Evolutionary conservation across 306 rosid genomes (phyloP), one percentile per base, ranked within the genome.

Genomic region (Arachis stenosperma): DNA sequence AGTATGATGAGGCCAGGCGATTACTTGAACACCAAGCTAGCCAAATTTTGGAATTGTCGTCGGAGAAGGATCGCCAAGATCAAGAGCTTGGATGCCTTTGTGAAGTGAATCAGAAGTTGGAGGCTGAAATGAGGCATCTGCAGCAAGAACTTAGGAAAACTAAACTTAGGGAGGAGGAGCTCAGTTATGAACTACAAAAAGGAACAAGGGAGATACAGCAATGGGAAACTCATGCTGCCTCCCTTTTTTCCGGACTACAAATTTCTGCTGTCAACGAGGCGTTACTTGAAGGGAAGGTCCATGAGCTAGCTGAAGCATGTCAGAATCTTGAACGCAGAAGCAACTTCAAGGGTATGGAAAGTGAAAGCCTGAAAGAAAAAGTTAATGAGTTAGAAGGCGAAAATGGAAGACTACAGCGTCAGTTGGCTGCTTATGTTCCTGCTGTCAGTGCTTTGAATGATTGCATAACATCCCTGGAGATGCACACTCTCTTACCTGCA

Each of bases 391-490:
- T 88, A 87, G 89, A 86, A 75, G 63, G 43, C 14, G 82, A 86
- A 75, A 95, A 87, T 37, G 79, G 76, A 75, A 88, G 77, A 77
- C 84, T 91, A 22, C 73, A 42, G 63, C 78, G 78, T 74, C 97
- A 84, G 84, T 75, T 90, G 81, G 86, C 84, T 77, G 82, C 86
- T 5, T 95, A 90, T 78, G 77, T 84, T 33, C 90, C 98, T 6
- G 88, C 96, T 53, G 73, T 87, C 50, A 62, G 78, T 74, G 85
- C 86, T 70, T 74, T 95, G 84, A 84, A 86, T 73, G 86, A 88
- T 73, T 77, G 87, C 66, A 80, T 90, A 71, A 46, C 81, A 37
- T 83, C 92, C 71, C 79, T 95, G 83, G 99, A 95, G 88, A 83
- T 88, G 78, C 93, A 69, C 75, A 70, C 84, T 6, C 83, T 71